Base-by-base conservation (phyloP, 345 rosid species). In the Ricinus communis region DNA sequence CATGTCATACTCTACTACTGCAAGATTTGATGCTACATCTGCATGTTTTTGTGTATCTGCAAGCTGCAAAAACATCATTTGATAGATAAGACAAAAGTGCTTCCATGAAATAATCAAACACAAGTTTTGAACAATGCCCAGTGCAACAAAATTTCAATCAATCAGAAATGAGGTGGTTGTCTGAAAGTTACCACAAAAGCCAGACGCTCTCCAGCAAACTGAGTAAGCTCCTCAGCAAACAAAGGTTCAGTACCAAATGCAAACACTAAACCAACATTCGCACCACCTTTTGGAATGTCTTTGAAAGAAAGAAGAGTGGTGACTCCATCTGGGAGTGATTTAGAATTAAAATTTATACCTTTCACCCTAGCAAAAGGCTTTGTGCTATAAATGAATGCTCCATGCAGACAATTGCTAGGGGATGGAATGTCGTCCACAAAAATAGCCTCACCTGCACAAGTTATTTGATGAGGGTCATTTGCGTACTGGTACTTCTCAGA, bases 21-120 rank as follows among this genome's bases (percentile, higher is more conserved):
- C 90, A 76, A 89, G 82, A 9, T 71, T 82, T 65, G 91, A 87
- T 43, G 97, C 96, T 65, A 65, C 56, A 50, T 89, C 89, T 69
- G 97, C 97, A 67, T 85, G 87, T 71, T 85, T 91, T 71, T 89
- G 96, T 43, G 96, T 86, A 76, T 91, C 90, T 21, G 97, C 98
- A 69, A 93, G 92, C 98, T 93, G 77, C 2, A 60, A 71, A 25
- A 62, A 28, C 65, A n/a, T n/a, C 45, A 24, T 27, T 56, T 65
- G 22, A 13, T 71, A 43, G 45, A 49, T 36, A 56, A 41, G 78
- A 14, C 46, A 24, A 61, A 70, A 33, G 6, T n/a, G 38, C 30
- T 2, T 31, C 62, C 25, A 38, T 11, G 22, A 25, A 21, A 0
- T 13, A 25, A 71, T 30, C 22, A 36, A 33, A 30, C 5, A n/a